Evolutionary conservation across 2,329 filamentous ascomycete genomes (phyloP).

Genomic region (Colletotrichum tofieldiae): DNA sequence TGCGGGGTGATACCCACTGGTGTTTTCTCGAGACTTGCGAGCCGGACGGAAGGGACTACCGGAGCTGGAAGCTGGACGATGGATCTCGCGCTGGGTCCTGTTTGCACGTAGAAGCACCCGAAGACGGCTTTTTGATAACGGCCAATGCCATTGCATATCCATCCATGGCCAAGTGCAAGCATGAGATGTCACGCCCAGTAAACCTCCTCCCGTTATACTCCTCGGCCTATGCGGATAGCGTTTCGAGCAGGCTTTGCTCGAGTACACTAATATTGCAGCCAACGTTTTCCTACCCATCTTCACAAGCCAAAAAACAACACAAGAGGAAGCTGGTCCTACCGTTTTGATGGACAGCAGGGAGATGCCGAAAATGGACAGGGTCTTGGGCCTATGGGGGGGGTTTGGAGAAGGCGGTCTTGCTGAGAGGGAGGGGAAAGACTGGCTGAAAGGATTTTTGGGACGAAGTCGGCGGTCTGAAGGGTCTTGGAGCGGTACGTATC

Average conservation of each 20-base stretch:
- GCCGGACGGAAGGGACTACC: conserved; percentile 11
- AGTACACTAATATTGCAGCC: too few relatives aligned
- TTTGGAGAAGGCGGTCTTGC: conserved; percentile 1
- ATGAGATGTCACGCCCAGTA: background rate
- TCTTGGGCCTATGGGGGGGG: background rate
- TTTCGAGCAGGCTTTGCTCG: background rate
- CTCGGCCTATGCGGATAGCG: background rate
- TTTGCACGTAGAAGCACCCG: background rate
- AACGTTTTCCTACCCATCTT: background rate
- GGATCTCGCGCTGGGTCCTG: background rate
- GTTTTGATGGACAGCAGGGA: background rate
- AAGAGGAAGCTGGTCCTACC: background rate
- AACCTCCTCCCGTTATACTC: background rate
- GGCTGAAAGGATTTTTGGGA: conserved; percentile 30
- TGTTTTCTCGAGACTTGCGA: background rate
- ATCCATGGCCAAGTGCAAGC: background rate
- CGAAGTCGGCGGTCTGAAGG: conserved; percentile 36
- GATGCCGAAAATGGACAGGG: conserved; percentile 3
- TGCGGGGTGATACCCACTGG: background rate
- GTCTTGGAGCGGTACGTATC: conserved; percentile 22
- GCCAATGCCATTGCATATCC: background rate
- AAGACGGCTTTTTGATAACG: background rate
- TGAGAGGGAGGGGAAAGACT: conserved; percentile 2
- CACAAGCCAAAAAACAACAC: conserved; percentile 4
- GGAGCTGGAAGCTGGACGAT: background rate